phyloP scores from a whole-genome alignment of 768 basidiomycete species.

The Leccinum subtestaceum region DNA sequence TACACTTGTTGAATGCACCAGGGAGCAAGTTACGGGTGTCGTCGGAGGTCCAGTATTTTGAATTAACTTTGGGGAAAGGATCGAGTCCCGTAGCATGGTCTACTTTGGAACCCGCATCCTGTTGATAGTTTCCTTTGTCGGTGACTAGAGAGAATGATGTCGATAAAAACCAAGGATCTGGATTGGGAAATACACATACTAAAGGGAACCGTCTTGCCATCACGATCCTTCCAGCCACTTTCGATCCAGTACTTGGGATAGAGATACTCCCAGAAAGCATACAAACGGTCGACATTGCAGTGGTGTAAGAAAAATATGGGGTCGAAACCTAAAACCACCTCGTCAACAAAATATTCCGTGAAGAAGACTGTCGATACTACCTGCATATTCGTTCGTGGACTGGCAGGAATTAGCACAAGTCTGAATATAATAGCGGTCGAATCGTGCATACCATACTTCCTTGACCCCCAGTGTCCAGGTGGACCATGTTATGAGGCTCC shows the following conservation, averaged over 20 bases:
- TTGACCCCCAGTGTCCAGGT: conserved; percentile 16
- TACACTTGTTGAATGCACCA: conserved; percentile 4
- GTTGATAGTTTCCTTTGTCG: neutral
- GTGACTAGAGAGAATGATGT: conserved; percentile 1
- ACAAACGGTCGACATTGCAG: conserved; percentile 21
- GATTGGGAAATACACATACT: conserved; percentile 2
- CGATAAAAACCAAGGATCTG: neutral
- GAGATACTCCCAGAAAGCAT: conserved; percentile 23
- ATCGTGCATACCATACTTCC: conserved; percentile 14
- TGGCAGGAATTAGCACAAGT: neutral
- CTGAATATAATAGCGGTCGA: neutral
- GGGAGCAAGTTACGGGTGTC: conserved; percentile 5
- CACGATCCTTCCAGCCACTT: conserved; percentile 9
- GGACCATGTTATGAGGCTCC: conserved; percentile 20
- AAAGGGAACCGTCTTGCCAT: conserved; percentile 4
- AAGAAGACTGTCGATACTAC: conserved; percentile 1
- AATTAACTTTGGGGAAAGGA: conserved; percentile 14
- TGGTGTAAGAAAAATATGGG: conserved; percentile 22
- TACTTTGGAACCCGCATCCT: neutral
- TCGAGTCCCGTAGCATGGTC: conserved; percentile 1
- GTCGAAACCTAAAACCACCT: conserved; percentile 10
- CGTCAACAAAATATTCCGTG: neutral
- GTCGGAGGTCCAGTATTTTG: conserved; percentile 17
- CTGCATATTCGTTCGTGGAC: conserved; percentile 18
- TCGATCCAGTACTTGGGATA: conserved; percentile 19